Base-by-base conservation (phyloP, 305 asterid genomes). In the Fraxinus nigra region DNA sequence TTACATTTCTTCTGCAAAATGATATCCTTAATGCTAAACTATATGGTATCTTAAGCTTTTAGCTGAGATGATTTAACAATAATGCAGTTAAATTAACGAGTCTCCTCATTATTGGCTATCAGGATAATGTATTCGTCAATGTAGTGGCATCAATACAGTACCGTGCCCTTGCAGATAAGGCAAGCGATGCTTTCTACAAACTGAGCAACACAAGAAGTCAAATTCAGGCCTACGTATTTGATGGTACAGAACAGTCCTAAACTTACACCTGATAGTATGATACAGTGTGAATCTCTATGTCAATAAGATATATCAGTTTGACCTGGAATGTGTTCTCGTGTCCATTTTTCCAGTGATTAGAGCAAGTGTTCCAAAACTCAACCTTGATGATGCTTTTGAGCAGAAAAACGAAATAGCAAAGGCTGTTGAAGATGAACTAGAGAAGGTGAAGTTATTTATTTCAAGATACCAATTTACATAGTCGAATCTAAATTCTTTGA, bases 111-210 rank as follows among this genome's bases (percentile, higher is more conserved):
- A 34, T 67, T 20, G 75, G 14, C 20, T 48, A 40, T 51, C 83
- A 80, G 83, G 83, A 80, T 69, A 80, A 72, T 33, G 83, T 80
- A 3, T 80, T 80, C 35, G 78, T 80, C 35, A 80, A 80, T n/a
- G 83, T 80, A 7, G 83, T 72, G 72, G 83, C 83, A 46, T 80
- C 83, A 72, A 30, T 67, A 67, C 74, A 67, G 74, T 67, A 67
- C 35, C 74, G 74, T 13, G 74, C 74, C 74, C 74, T 67, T 11
- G 74, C 74, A 28, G 74, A 67, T n/a, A 67, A 67, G 74, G 74
- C 74, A 67, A 28, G 74, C 14, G 74, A 67, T 3, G 74, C 74
- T 67, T 67, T 67, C 38, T 67, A 67, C 74, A 67, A 67, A 67
- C 83, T 80, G 67, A 80, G 72, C 70, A 80, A 80, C 56, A 72